Evolutionary conservation across 305 asterid species (phyloP).

Genomic region (Andrographis paniculata): DNA sequence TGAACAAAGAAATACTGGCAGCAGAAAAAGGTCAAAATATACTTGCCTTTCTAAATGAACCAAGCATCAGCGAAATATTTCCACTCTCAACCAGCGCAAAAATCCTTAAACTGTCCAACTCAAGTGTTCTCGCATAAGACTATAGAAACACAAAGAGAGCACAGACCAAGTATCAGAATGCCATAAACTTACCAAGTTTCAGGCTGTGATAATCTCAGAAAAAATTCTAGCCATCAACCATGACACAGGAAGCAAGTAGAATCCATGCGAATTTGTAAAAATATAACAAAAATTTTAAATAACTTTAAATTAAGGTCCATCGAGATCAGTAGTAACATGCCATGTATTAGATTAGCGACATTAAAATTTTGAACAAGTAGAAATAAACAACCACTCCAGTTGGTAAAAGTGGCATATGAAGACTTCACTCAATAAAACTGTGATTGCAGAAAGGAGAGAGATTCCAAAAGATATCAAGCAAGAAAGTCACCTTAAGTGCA

Average conservation of each 20-base stretch:
- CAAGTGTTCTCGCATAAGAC: slow-evolving; percentile 94
- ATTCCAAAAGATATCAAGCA: background rate
- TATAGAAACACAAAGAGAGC: slow-evolving; percentile 28
- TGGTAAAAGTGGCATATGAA: background rate
- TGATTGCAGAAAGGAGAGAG: background rate
- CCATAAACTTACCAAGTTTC: slow-evolving; percentile 11
- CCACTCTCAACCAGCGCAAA: slow-evolving; percentile 94
- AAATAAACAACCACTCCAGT: background rate
- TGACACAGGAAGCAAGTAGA: slow-evolving; percentile 2
- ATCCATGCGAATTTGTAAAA: slow-evolving; percentile 1
- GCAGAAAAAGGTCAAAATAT: background rate
- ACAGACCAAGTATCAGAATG: slow-evolving; percentile 9
- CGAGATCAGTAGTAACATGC: background rate
- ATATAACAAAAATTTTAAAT: slow-evolving; percentile 1
- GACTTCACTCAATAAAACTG: background rate
- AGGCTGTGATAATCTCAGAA: slow-evolving; percentile 7
- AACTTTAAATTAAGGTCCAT: slow-evolving; percentile 3
- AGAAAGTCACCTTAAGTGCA: slow-evolving; percentile 67
- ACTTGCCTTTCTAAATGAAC: slow-evolving; percentile 69
- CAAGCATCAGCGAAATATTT: slow-evolving; percentile 80
- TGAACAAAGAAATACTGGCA: no score
- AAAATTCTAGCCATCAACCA: background rate
- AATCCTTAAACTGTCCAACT: slow-evolving; percentile 75
- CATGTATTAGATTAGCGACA: no score
- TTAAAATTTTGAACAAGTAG: no score